These are phyloP conservation scores for Phytopythium oedochilum DNA, from an alignment of 352 stramenopile species.

Conservation along the genomic window DNA sequence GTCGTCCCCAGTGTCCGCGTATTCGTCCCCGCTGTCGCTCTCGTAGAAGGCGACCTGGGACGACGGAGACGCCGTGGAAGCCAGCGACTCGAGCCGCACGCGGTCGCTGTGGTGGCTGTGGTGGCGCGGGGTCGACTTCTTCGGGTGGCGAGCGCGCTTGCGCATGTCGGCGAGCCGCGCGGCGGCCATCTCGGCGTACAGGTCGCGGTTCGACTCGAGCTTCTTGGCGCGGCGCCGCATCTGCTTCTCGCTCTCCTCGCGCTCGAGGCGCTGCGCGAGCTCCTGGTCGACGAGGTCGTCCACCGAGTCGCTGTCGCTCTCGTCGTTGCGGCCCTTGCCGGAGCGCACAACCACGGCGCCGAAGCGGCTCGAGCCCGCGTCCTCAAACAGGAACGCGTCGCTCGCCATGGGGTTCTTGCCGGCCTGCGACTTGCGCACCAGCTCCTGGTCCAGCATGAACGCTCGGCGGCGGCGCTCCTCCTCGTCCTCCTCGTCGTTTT, in stretches of 20 bases:
- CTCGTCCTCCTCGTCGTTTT: conserved; percentile 42
- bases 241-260: conserved; percentile 53
- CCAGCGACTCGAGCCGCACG: neutral
- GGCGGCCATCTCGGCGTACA: conserved; percentile 70
- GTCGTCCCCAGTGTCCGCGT: conserved; percentile 3
- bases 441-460: conserved; percentile 53
- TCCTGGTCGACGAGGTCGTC: conserved; percentile 52
- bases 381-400: conserved; percentile 63
- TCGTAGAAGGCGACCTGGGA: neutral
- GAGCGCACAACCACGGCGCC: conserved; percentile 37
- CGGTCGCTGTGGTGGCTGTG: conserved; percentile 9
- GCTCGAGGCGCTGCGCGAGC: conserved; percentile 30
- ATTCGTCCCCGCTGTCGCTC: conserved; percentile 9
- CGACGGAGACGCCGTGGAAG: neutral
- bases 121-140: conserved; percentile 22
- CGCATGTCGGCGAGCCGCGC: conserved; percentile 52
- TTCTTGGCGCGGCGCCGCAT: conserved; percentile 50
- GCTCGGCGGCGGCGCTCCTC: conserved; percentile 22
- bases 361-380: conserved; percentile 39
- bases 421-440: conserved; percentile 21
- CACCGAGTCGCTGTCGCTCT: conserved; percentile 8
- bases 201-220: conserved; percentile 64
- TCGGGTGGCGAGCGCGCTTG: conserved; percentile 55
- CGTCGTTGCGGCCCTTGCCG: conserved; percentile 15
- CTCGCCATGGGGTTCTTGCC: conserved; percentile 30